phyloP scores from a whole-genome alignment of 2,329 filamentous ascomycete genomes.

The Aspergillus sp. region DNA sequence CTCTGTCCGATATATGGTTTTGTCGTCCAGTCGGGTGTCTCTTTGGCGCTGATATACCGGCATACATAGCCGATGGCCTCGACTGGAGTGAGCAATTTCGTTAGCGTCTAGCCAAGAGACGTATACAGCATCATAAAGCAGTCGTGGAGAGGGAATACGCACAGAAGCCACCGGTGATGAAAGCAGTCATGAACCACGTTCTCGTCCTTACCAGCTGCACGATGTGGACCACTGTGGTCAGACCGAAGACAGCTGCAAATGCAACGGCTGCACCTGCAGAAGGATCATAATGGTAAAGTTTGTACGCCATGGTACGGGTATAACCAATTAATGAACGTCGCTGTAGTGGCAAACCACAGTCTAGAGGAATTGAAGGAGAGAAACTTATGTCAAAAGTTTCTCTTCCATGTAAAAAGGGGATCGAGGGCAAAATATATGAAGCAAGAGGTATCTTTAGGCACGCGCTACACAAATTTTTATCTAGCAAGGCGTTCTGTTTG shows the following conservation, averaged over 20 bases:
- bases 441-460: too few relatives aligned
- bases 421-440: too few relatives aligned
- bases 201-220: constrained; percentile 15
- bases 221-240: constrained; percentile 10
- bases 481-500: too few relatives aligned
- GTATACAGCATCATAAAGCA: not conserved
- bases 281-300: not conserved
- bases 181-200: constrained; percentile 31
- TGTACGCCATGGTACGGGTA: too few relatives aligned
- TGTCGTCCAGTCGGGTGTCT: constrained; percentile 8
- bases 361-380: too few relatives aligned
- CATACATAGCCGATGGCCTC: constrained; percentile 38
- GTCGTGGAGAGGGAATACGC: not conserved
- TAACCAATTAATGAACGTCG: too few relatives aligned
- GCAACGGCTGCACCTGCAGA: too few relatives aligned
- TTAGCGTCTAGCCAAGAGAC: not conserved
- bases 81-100: constrained; percentile 35
- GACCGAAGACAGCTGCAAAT: too few relatives aligned
- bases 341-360: too few relatives aligned
- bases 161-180: constrained; percentile 38
- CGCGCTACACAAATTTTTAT: too few relatives aligned
- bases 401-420: too few relatives aligned
- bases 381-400: too few relatives aligned
- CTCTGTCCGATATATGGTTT: constrained; percentile 34
- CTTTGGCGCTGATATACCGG: constrained; percentile 13